Evolutionary conservation across 495 filamentous ascomycete species (phyloP).

Genomic region (Friedmanniomyces simplex): DNA sequence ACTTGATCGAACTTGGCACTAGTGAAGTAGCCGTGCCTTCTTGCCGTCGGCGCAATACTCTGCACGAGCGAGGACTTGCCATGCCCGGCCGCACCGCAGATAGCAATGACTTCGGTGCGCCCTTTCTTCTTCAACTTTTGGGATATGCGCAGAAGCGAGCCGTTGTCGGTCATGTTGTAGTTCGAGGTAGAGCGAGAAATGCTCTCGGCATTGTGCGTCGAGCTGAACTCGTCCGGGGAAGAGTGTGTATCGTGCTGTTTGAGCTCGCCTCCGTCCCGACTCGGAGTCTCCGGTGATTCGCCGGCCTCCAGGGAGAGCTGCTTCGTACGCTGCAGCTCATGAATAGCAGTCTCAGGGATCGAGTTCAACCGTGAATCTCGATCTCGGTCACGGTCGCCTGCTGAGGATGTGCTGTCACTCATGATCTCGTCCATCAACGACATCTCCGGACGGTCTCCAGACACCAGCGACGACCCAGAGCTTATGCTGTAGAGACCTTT

Average conservation of each 20-base stretch:
- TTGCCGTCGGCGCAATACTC: conserved; percentile 60
- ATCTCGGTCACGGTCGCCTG: conserved; percentile 10
- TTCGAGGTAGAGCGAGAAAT: conserved; percentile 1
- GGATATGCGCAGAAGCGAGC: conserved; percentile 31
- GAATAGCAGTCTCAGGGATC: conserved; percentile 6
- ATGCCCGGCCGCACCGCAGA: conserved; percentile 64
- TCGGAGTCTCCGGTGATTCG: not conserved
- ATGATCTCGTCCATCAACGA: conserved; percentile 12
- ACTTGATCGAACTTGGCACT: conserved; percentile 76
- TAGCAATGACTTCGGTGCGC: conserved; percentile 66
- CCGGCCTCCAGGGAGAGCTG: not conserved
- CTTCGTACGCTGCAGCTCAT: conserved; percentile 2
- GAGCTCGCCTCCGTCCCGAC: conserved; percentile 14
- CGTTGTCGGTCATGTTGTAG: conserved; percentile 2
- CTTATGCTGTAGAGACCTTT: conserved; percentile 39
- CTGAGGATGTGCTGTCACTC: conserved; percentile 19
- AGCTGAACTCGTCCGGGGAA: conserved; percentile 18
- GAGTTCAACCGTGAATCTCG: conserved; percentile 12
- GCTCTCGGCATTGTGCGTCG: conserved; percentile 2
- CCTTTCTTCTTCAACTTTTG: conserved; percentile 55
- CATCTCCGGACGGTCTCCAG: conserved; percentile 12
- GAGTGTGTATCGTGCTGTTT: conserved; percentile 22
- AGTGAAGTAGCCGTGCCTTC: conserved; percentile 68
- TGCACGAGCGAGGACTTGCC: conserved; percentile 80
- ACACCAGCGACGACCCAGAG: conserved; percentile 28